A percentile compares a stretch with the other conserved stretches of the same genome.
Conservation (phyloP, 306 rosid genomes). For the Trifolium pratense region DNA sequence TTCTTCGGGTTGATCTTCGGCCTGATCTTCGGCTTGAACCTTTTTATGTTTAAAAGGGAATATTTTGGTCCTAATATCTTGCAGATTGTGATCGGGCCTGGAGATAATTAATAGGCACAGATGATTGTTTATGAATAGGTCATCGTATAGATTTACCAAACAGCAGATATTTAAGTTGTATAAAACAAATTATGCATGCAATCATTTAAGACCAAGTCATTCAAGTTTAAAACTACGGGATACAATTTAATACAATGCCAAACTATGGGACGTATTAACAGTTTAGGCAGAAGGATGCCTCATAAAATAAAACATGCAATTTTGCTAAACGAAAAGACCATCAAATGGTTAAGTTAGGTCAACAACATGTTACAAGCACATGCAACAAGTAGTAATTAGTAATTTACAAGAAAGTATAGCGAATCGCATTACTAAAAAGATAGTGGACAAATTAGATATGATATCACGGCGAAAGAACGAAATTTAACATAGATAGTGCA, state of each 20-base stretch:
- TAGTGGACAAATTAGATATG: neutral
- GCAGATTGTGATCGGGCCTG: slow-evolving; percentile 99
- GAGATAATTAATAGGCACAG: slow-evolving; percentile 37
- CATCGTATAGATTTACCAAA: slow-evolving; percentile 13
- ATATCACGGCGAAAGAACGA: slow-evolving; percentile 15
- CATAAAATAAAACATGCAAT: neutral
- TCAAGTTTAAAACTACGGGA: slow-evolving; percentile 9
- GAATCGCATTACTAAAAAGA: slow-evolving; percentile 26
- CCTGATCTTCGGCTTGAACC: slow-evolving; percentile 53
- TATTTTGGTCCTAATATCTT: slow-evolving; percentile 86
- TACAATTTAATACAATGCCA: too few species aligned
- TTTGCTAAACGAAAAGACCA: neutral
- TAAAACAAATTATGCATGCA: slow-evolving; percentile 23
- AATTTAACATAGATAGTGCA: neutral
- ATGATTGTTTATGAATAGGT: slow-evolving; percentile 31
- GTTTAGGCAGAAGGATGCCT: too few species aligned
- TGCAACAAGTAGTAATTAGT: slow-evolving; percentile 14
- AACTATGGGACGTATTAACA: neutral
- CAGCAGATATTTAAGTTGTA: slow-evolving; percentile 2
- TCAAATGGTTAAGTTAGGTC: slow-evolving; percentile 14
- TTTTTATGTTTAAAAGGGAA: slow-evolving; percentile 77
- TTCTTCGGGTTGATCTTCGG: slow-evolving; percentile 41
- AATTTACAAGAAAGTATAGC: neutral
- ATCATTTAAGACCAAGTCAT: slow-evolving; percentile 15
- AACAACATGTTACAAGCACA: slow-evolving; percentile 15